Conservation (phyloP, 495 filamentous ascomycete genomes). For the Neurospora sp. region DNA sequence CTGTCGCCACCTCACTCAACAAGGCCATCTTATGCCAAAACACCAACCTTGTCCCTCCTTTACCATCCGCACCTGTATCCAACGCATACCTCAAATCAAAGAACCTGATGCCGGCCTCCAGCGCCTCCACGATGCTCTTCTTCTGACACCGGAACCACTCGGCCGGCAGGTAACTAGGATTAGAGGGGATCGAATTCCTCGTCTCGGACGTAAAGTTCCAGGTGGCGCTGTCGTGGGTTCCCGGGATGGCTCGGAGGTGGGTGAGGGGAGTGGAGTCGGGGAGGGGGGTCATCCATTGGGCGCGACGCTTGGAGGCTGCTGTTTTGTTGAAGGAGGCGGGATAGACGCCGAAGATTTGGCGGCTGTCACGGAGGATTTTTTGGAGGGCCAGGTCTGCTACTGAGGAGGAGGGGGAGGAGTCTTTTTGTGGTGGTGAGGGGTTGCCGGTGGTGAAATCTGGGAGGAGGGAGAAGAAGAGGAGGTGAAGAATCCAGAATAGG, state of each 20-base stretch:
- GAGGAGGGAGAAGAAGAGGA: background rate
- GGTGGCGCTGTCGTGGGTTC: constrained; percentile 43
- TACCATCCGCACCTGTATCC: constrained; percentile 26
- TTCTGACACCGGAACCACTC: constrained; percentile 35
- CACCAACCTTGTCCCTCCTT: constrained; percentile 26
- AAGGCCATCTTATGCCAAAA: constrained; percentile 42
- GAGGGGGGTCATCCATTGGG: constrained; percentile 38
- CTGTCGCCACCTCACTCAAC: constrained; percentile 30
- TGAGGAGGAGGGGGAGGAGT: background rate
- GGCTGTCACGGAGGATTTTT: constrained; percentile 32
- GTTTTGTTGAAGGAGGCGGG: constrained; percentile 10
- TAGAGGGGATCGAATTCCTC: constrained; percentile 25
- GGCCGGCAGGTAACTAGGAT: constrained; percentile 20
- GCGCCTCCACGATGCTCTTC: constrained; percentile 22
- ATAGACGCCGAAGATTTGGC: constrained; percentile 33
- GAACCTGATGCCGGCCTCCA: constrained; percentile 39
- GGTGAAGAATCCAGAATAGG: background rate
- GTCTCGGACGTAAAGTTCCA: constrained; percentile 44
- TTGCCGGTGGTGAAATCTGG: background rate
- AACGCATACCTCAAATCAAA: constrained; percentile 42
- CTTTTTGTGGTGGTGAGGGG: background rate
- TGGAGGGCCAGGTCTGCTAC: constrained; percentile 28
- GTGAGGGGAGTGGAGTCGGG: constrained; percentile 33
- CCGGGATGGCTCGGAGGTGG: constrained; percentile 40
- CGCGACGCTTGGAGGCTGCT: background rate